Base-by-base conservation (phyloP, 1,139 yeast genomes). In the Taphrina communis region DNA sequence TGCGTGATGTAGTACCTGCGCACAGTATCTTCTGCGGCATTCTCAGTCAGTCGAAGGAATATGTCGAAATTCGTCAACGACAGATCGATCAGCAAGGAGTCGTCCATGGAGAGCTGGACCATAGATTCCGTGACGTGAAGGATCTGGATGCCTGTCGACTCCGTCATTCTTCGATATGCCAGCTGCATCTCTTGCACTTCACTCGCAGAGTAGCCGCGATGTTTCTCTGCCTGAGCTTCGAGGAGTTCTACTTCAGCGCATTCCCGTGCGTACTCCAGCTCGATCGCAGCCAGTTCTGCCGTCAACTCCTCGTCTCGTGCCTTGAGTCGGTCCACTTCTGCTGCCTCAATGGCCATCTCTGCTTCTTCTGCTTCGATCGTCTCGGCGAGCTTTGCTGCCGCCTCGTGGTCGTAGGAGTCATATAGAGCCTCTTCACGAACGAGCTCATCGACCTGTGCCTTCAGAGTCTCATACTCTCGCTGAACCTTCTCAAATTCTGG, bases 161-260 rank as follows among this genome's bases (percentile, higher is more conserved):
- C 39, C 31, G 66, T 62, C 46, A 61, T 51, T 14, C 17, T 50
- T 38, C 50, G 42, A 25, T 38, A 75, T 73, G 82, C 80, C 60
- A 78, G 75, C 74, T 80, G 81, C 72, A 88, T 82, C 66, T 80
- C 78, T 62, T 81, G 77, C 71, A 87, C 81, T 72, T 85, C 84
- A 41, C 76, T 76, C 35, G 81, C 74, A 41, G 70, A 72, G 14
- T 71, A 70, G 11, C 71, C 70, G 38, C 70, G 68, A 55, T 67
- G 70, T 48, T 65, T 70, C 48, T 68, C 69, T 11, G 68, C 68
- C 7, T 68, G 51, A 19, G 61, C 48, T 61, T 73, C 73, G 36
- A 72, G 70, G 8, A 14, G 61, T 7, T 66, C 52, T 25, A 72
- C 71, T n/a, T 71, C 55, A n/a, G 68, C 39, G 3, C 46, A 39